Evolutionary conservation across 73 alveolate species (phyloP).

Genomic region (Paramecium tetraurelia): DNA sequence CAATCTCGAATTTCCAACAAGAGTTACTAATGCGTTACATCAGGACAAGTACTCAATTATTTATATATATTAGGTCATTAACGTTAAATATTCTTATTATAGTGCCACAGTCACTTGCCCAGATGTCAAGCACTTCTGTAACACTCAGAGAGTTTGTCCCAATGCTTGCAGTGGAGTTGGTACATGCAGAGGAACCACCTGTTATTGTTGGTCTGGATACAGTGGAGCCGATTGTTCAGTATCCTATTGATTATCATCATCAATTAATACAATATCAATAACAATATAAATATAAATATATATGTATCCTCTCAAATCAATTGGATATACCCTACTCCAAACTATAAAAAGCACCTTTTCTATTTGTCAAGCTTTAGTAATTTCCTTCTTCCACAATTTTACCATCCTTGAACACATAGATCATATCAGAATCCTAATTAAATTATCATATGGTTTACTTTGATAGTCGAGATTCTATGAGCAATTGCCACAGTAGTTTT

Average conservation of each 20-base stretch:
- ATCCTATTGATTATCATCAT: not conserved
- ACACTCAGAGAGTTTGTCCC: not conserved
- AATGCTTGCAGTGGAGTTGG: constrained; percentile 19
- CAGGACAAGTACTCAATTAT: not conserved
- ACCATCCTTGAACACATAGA: not conserved
- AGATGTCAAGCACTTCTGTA: not conserved
- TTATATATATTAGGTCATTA: not conserved
- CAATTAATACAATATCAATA: not conserved
- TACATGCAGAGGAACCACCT: constrained; percentile 9
- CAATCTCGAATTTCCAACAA: not conserved
- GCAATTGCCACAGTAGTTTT: constrained; percentile 83
- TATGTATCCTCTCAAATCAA: not conserved
- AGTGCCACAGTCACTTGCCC: not conserved
- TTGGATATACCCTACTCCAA: not conserved
- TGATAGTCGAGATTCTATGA: constrained; percentile 79
- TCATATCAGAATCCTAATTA: constrained; percentile 70
- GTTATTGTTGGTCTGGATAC: constrained; percentile 7
- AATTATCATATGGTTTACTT: not conserved
- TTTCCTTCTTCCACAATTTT: not conserved
- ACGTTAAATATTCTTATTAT: not conserved
- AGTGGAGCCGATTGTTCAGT: not conserved
- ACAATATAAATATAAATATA: not conserved
- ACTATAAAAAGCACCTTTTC: not conserved
- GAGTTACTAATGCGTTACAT: not conserved
- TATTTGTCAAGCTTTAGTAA: not conserved